Evolutionary conservation across 495 filamentous ascomycete species (phyloP), one percentile per base, ranked within the genome.

Genomic region (Penicillium egyptiacum): DNA sequence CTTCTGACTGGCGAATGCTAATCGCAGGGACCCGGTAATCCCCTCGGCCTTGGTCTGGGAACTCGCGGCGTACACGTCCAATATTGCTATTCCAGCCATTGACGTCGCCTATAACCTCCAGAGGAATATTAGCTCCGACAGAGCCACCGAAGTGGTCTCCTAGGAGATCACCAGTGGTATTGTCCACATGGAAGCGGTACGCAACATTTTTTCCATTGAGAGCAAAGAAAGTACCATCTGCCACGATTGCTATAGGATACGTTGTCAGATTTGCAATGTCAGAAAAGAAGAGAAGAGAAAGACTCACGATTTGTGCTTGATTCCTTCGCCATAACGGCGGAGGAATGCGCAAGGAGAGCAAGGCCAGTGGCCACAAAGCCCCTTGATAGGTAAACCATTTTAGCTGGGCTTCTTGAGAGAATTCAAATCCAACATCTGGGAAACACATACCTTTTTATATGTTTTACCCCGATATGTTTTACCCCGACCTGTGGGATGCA

Each of bases 21-120:
- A 82, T 71, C 0, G 81, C 81, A n/a, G 81, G 81, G 4, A 75
- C 66, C 11, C 81, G 75, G 50, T 79, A 82, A 60, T 83, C 81
- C 14, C 81, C 79, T 23, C 80, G 72, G 0, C 81, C 81, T 30
- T 79, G 73, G 46, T 83, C 81, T 3, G 81, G 81, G 46, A 83
- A 82, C 59, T 83, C 81, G 9, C 81, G 76, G 4, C 80, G 77
- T 6, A 72, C 62, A 46, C 79, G 76, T 10, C 74, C 76, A 2
- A 39, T 39, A 2, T n/a, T 71, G 64, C 71, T 70, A 19, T 68
- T 69, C 79, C 81, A 83, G 37, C 81, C 81, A 26, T 74, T 70
- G 17, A 72, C 70, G 5, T 66, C 65, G 0, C 69, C 59, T 10
- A 70, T 63, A 19, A 70, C 62, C 50, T 80, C 78, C 2, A 63